A percentile compares a stretch with the other conserved stretches of the same genome.
These are phyloP conservation scores for Solanum hybrid DNA, from an alignment of 305 asterid genomes.

Conservation along the genomic window DNA sequence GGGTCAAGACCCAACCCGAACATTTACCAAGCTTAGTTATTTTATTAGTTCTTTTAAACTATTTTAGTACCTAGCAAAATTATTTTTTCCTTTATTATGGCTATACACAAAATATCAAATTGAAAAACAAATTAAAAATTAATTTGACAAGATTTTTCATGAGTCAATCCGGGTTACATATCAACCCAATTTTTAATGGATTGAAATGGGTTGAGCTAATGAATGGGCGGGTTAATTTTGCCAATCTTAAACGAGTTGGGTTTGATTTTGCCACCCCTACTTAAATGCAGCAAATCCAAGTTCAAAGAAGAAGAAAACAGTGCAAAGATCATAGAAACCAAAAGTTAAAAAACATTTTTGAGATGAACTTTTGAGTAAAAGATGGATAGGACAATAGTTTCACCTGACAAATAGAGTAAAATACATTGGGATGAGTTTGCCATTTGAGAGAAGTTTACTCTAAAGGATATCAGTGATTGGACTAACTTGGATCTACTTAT, in stretches of 20 bases:
- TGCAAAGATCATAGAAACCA: neutral
- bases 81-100: no score
- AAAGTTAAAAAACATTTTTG: neutral
- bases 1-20: neutral
- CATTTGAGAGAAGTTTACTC: neutral
- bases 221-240: neutral
- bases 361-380: neutral
- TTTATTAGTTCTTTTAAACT: neutral
- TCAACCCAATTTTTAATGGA: neutral
- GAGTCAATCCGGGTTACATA: neutral
- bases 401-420: neutral
- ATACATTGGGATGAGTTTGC: neutral
- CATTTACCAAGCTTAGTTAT: neutral
- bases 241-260: neutral
- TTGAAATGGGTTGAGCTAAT: neutral
- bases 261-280: neutral
- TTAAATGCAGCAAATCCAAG: neutral
- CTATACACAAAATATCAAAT: neutral
- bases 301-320: neutral
- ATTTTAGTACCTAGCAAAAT: neutral
- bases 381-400: neutral
- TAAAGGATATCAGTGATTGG: neutral
- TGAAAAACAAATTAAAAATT: neutral
- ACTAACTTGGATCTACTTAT: neutral
- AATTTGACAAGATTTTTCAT: neutral